Evolutionary conservation across 257 asterid genomes (phyloP).

Genomic region (Agastache rugosa): DNA sequence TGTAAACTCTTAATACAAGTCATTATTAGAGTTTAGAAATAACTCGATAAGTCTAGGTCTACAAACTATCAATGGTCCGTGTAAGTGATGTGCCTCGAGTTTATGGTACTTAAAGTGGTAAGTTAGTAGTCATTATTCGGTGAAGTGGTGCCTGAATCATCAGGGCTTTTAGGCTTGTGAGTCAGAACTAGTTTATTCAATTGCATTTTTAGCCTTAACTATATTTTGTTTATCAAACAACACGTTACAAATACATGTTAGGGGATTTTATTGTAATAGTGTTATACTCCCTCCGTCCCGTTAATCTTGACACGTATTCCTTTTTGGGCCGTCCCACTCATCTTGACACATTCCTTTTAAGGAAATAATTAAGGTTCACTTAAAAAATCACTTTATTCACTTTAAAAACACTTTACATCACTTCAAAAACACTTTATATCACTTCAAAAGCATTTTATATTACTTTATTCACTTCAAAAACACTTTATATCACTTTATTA

Average conservation of each 20-base stretch:
- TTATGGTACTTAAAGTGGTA: constrained; percentile 6
- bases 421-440: no score
- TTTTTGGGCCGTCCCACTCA: no score
- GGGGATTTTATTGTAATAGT: neutral
- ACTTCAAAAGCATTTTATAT: no score
- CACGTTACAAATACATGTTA: neutral
- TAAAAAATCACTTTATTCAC: no score
- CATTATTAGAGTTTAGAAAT: neutral
- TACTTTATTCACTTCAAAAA: no score
- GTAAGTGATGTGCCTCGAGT: constrained; percentile 13
- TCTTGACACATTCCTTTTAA: no score
- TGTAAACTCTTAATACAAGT: neutral
- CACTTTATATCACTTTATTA: no score
- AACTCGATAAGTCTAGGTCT: neutral
- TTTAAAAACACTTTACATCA: no score
- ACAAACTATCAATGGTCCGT: neutral
- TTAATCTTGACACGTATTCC: no score
- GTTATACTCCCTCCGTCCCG: neutral
- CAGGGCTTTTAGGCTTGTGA: neutral
- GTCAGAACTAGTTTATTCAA: constrained; percentile 10
- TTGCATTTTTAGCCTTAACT: neutral
- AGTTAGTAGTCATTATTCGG: neutral
- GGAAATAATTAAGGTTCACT: no score
- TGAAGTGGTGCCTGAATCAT: neutral
- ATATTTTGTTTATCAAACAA: constrained; percentile 7